Conservation (phyloP, 2,329 filamentous ascomycete genomes). For the Talaromyces piceae region DNA sequence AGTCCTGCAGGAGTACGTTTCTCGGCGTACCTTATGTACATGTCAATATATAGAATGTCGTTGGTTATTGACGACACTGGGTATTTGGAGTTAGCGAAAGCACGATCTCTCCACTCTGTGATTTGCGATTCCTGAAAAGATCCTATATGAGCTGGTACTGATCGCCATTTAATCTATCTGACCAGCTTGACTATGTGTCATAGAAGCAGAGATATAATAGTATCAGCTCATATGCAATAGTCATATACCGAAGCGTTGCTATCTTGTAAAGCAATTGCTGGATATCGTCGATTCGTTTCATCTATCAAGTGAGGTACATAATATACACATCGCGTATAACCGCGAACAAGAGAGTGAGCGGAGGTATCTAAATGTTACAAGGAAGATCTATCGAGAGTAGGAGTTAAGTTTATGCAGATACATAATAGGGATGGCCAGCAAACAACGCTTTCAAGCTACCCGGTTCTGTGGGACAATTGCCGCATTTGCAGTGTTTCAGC, state of each 20-base stretch:
- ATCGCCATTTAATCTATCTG: too few species aligned
- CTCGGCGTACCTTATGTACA: background rate
- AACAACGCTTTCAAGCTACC: constrained; percentile 9
- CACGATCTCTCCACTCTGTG: too few species aligned
- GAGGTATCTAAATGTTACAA: background rate
- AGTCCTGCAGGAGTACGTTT: too few species aligned
- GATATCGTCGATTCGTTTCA: background rate
- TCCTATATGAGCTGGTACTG: too few species aligned
- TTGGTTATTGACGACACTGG: too few species aligned
- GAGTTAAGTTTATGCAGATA: constrained; percentile 1
- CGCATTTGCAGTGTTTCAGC: constrained; percentile 9
- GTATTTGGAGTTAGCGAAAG: too few species aligned
- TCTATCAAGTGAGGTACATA: background rate
- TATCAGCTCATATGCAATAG: too few species aligned
- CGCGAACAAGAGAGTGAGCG: background rate
- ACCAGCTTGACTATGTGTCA: too few species aligned
- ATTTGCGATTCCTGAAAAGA: too few species aligned
- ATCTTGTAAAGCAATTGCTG: background rate
- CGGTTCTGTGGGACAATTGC: constrained; percentile 6
- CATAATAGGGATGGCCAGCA: constrained; percentile 5
- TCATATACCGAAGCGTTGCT: background rate
- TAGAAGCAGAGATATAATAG: too few species aligned
- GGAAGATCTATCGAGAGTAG: background rate
- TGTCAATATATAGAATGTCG: background rate
- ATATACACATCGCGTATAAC: background rate